A percentile compares a stretch with the other conserved stretches of the same genome.
Evolutionary conservation across 2,329 filamentous ascomycete genomes (phyloP).

Genomic region (Hypoxylon sp.): DNA sequence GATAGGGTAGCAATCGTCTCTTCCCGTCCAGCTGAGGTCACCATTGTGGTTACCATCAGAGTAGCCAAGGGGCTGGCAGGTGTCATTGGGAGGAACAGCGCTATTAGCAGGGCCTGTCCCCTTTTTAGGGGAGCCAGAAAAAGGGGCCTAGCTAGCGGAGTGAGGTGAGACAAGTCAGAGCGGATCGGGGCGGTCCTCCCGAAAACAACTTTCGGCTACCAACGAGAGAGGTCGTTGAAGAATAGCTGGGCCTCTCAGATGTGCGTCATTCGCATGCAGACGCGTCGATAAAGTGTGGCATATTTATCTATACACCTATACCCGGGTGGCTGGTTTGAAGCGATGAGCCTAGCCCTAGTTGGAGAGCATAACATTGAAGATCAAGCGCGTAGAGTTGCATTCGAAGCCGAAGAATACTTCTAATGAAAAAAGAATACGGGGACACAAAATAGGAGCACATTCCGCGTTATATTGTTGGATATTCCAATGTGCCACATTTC

Average conservation of each 20-base stretch:
- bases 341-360: constrained; percentile 24
- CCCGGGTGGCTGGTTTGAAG: constrained; percentile 34
- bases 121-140: constrained; percentile 8
- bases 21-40: constrained; percentile 21
- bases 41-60: constrained; percentile 10
- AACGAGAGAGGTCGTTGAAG: constrained; percentile 22
- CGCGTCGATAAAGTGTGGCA: constrained; percentile 21
- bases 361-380: constrained; percentile 33
- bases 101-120: constrained; percentile 12
- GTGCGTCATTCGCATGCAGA: constrained; percentile 33
- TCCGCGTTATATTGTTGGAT: constrained; percentile 7
- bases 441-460: neutral
- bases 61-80: constrained; percentile 16
- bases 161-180: constrained; percentile 14
- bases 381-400: constrained; percentile 31
- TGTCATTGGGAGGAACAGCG: constrained; percentile 14
- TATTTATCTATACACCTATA: constrained; percentile 34
- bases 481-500: constrained; percentile 2
- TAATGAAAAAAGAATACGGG: constrained; percentile 9
- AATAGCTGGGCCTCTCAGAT: constrained; percentile 26
- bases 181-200: constrained; percentile 29
- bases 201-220: constrained; percentile 17
- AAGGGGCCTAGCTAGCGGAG: constrained; percentile 1
- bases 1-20: constrained; percentile 32
- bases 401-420: constrained; percentile 31